A percentile compares a stretch with the other conserved stretches of the same genome.
Evolutionary conservation across 208 protist species (phyloP).

Genomic region (Wallacemonas collosoma): DNA sequence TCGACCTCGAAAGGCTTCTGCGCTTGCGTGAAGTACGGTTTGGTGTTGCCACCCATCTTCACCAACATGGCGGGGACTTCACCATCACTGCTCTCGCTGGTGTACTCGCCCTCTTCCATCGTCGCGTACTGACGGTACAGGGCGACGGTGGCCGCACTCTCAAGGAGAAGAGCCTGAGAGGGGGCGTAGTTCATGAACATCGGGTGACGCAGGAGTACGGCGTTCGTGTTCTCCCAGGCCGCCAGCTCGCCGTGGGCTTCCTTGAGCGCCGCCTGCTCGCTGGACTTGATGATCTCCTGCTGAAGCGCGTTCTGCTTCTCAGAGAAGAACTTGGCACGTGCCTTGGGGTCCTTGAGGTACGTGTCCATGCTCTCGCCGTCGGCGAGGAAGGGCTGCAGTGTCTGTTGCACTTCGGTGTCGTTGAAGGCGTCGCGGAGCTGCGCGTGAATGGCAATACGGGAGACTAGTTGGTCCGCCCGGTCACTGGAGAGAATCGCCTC

Average conservation of each 20-base stretch:
- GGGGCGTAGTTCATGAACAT: constrained; percentile 89
- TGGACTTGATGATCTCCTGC: constrained; percentile 54
- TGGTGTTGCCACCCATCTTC: constrained; percentile 60
- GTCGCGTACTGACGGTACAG: constrained; percentile 85
- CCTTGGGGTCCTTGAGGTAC: constrained; percentile 55
- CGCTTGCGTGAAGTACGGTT: constrained; percentile 69
- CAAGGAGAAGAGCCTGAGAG: constrained; percentile 70
- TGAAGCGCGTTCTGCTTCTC: constrained; percentile 73
- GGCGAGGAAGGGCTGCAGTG: constrained; percentile 60
- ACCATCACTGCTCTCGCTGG: constrained; percentile 77
- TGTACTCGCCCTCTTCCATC: constrained; percentile 76
- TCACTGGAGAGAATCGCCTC: constrained; percentile 50
- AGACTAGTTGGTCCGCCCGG: constrained; percentile 62
- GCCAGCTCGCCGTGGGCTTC: constrained; percentile 77
- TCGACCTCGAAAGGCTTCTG: constrained; percentile 71
- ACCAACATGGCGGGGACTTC: constrained; percentile 70
- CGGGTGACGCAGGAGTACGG: constrained; percentile 77
- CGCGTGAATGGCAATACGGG: constrained; percentile 75
- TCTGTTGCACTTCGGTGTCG: constrained; percentile 49
- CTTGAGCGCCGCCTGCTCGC: constrained; percentile 66
- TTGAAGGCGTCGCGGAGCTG: constrained; percentile 78
- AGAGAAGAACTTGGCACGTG: constrained; percentile 78
- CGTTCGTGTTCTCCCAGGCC: constrained; percentile 79
- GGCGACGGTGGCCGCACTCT: constrained; percentile 78
- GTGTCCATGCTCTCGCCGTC: constrained; percentile 47